Evolutionary conservation across 2,329 filamentous ascomycete genomes (phyloP), one percentile per base, ranked within the genome.

Genomic region (Sporothrix phasma): DNA sequence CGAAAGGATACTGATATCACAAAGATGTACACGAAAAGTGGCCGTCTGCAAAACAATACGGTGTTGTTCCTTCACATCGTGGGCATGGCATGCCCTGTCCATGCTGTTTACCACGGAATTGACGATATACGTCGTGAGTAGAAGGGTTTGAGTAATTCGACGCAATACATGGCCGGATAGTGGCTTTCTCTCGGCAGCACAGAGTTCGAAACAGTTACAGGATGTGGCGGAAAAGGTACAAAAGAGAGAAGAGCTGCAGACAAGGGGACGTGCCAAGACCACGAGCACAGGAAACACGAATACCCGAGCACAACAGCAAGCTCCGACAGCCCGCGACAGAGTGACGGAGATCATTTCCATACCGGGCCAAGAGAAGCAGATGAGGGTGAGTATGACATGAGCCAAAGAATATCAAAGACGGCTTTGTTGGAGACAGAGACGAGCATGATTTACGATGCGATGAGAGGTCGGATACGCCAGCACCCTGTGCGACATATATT

Each of bases 321-420:
- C 29, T 43, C 41, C 41, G 26, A 61, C 58, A 58, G 29, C 41
- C 58, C 47, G 58, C 58, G 58, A 61, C 58, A 61, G 54, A n/a
- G 31, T 31, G 31, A 37, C 51, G 31, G 11, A 39, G 31, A 39
- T 56, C 31, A 15, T 13, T 37, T 51, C 34, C 39, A 13, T 56
- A 29, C 6, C 10, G 10, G 31, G n/a, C 10, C 5, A 24, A n/a
- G 11, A 3, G n/a, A 6, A 39, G 39, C 7, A 19, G 8, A 41
- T 1, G 13, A 22, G 31, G 31, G n/a, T 19, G n/a, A 22, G n/a
- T 4, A 19, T 22, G 31, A 13, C 7, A 17, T 17, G n/a, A 37
- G 37, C 5, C 1, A n/a, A n/a, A 54, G 51, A 56, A n/a, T n/a
- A n/a, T n/a, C 51, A 39, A 3, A 10, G n/a, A n/a, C n/a, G n/a